phyloP scores from a whole-genome alignment of 495 filamentous ascomycete species.

The Aspergillus leporis region DNA sequence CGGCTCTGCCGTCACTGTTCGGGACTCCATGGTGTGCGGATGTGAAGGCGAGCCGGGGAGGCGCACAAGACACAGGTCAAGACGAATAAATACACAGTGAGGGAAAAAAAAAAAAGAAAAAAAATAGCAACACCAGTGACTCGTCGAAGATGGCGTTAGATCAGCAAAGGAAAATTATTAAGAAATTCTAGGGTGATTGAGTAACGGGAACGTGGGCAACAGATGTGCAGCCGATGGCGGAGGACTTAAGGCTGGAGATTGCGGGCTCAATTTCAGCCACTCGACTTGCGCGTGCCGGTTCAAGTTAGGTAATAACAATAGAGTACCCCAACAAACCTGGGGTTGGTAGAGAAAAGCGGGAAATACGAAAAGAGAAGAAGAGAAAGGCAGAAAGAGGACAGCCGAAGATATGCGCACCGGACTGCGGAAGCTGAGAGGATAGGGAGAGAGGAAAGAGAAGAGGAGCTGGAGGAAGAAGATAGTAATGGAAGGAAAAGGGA shows the following conservation, averaged over 20 bases:
- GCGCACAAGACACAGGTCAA: not conserved
- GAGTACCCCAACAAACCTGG: conserved; percentile 8
- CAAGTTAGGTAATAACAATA: conserved; percentile 20
- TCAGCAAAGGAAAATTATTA: not conserved
- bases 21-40: conserved; percentile 41
- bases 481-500: conserved; percentile 6
- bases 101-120: conserved; percentile 14
- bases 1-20: conserved; percentile 36
- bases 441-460: conserved; percentile 10
- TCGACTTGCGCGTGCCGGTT: conserved; percentile 16
- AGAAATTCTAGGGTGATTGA: conserved; percentile 15
- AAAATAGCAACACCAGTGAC: conserved; percentile 13
- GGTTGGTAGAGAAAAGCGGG: conserved; percentile 13
- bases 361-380: conserved; percentile 14
- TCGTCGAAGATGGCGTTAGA: conserved; percentile 14
- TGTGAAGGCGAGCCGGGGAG: conserved; percentile 6
- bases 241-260: conserved; percentile 24
- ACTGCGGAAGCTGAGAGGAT: no score
- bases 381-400: conserved; percentile 18
- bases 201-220: conserved; percentile 24
- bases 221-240: conserved; percentile 30
- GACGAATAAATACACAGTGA: conserved; percentile 10
- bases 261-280: conserved; percentile 25
- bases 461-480: conserved; percentile 18
- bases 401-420: conserved; percentile 1